These are phyloP conservation scores for Botrytis fabae DNA, from an alignment of 2,329 filamentous ascomycete genomes.

Conservation along the genomic window DNA sequence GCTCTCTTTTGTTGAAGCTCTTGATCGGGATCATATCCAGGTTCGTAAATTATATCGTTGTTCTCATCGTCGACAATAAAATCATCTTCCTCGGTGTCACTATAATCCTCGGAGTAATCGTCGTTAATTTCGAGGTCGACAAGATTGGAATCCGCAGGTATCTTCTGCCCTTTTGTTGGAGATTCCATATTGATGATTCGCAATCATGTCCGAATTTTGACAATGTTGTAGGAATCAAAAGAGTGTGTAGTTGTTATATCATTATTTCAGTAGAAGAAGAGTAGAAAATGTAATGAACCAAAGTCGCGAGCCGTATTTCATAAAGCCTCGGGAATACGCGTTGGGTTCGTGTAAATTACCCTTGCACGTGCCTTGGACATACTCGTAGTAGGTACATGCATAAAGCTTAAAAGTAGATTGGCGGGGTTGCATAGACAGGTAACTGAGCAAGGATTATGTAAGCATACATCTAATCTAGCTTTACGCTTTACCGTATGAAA, in stretches of 20 bases:
- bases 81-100: slow-evolving; percentile 26
- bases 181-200: slow-evolving; percentile 52
- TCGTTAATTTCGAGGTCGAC: slow-evolving; percentile 29
- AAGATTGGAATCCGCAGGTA: slow-evolving; percentile 44
- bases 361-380: background rate
- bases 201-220: slow-evolving; percentile 4
- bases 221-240: background rate
- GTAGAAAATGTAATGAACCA: background rate
- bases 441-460: background rate
- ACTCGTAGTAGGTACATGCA: background rate
- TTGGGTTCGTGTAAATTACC: slow-evolving; percentile 19
- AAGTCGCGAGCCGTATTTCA: slow-evolving; percentile 1
- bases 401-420: slow-evolving; percentile 1
- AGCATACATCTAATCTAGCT: background rate
- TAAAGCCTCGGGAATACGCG: slow-evolving; percentile 3
- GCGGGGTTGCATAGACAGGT: slow-evolving; percentile 3
- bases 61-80: slow-evolving; percentile 22
- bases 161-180: slow-evolving; percentile 59
- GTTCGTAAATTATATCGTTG: slow-evolving; percentile 26
- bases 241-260: background rate
- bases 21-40: slow-evolving; percentile 52
- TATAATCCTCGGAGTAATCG: slow-evolving; percentile 26
- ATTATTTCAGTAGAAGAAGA: background rate
- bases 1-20: slow-evolving; percentile 63
- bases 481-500: background rate